phyloP scores from a whole-genome alignment of 2,329 filamentous ascomycete genomes.

The Raffaelea arxii region DNA sequence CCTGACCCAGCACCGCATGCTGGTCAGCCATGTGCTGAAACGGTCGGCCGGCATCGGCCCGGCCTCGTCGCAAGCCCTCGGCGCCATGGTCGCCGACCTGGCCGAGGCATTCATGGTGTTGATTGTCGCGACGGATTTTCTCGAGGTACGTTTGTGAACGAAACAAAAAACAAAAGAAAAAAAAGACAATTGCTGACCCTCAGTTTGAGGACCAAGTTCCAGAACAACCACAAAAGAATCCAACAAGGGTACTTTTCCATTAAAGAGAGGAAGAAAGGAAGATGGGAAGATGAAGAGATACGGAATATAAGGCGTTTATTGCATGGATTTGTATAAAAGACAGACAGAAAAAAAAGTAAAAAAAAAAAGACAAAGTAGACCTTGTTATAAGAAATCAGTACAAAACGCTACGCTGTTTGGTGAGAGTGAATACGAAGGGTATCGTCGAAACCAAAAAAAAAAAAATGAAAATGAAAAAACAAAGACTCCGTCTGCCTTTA shows the following conservation, averaged over 20 bases:
- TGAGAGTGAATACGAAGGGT: background rate
- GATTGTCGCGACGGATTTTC: slow-evolving; percentile 71
- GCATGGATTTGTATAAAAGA: slow-evolving; percentile 1
- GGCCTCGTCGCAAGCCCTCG: slow-evolving; percentile 27
- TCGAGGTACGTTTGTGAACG: slow-evolving; percentile 64
- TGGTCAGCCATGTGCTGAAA: slow-evolving; percentile 86
- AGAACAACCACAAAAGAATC: slow-evolving; percentile 19
- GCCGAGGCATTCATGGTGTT: slow-evolving; percentile 79
- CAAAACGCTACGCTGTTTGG: no score
- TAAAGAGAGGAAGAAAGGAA: slow-evolving; percentile 13
- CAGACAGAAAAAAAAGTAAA: background rate
- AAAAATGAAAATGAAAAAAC: no score
- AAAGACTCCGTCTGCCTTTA: no score
- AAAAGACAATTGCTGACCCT: no score
- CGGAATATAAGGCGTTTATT: background rate
- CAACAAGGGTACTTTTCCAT: slow-evolving; percentile 29
- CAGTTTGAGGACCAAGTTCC: slow-evolving; percentile 31
- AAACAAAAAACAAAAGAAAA: no score
- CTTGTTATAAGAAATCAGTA: no score
- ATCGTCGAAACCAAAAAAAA: background rate
- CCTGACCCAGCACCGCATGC: slow-evolving; percentile 69
- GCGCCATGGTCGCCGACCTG: slow-evolving; percentile 61
- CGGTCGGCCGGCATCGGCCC: slow-evolving; percentile 63
- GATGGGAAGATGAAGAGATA: background rate
- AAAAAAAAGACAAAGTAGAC: background rate